Evolutionary conservation across 2,329 filamentous ascomycete species (phyloP).

Genomic region (Orbilia brochopaga): DNA sequence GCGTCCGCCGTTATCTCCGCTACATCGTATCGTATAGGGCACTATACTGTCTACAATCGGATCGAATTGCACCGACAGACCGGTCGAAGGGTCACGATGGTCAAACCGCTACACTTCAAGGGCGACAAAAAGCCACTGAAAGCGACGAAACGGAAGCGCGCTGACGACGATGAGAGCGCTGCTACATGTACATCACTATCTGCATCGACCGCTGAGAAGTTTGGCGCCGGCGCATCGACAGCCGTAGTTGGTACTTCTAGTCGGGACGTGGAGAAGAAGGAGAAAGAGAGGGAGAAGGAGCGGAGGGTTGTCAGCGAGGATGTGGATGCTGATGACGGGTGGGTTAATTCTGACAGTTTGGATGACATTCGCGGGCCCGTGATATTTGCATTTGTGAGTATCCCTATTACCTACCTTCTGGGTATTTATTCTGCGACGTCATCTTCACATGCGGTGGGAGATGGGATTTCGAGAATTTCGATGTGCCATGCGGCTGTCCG

Average conservation of each 20-base stretch:
- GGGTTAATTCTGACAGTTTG: slow-evolving; percentile 65
- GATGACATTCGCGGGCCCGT: slow-evolving; percentile 49
- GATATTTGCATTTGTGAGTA: slow-evolving; percentile 51
- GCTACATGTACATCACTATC: slow-evolving; percentile 55
- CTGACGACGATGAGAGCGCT: slow-evolving; percentile 62
- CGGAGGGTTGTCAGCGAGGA: slow-evolving; percentile 32
- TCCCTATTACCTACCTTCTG: background rate
- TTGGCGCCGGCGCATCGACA: slow-evolving; percentile 11
- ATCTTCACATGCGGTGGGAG: background rate
- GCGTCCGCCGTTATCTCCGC: too few species aligned
- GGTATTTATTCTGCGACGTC: background rate
- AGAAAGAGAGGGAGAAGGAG: slow-evolving; percentile 38
- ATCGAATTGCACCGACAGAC: too few species aligned
- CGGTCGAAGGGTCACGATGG: slow-evolving; percentile 68
- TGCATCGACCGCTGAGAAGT: slow-evolving; percentile 42
- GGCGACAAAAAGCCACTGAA: slow-evolving; percentile 88
- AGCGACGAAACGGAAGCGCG: slow-evolving; percentile 75
- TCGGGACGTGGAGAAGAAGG: slow-evolving; percentile 56
- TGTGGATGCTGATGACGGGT: slow-evolving; percentile 75
- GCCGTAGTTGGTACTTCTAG: too few species aligned
- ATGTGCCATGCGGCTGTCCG: background rate
- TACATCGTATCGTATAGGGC: too few species aligned
- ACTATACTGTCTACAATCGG: too few species aligned
- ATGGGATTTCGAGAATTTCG: too few species aligned
- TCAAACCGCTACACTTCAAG: slow-evolving; percentile 92